Evolutionary conservation across 371 early-diverging fungal species (phyloP), one percentile per base, ranked within the genome.

Genomic region (Mucor piriformis): DNA sequence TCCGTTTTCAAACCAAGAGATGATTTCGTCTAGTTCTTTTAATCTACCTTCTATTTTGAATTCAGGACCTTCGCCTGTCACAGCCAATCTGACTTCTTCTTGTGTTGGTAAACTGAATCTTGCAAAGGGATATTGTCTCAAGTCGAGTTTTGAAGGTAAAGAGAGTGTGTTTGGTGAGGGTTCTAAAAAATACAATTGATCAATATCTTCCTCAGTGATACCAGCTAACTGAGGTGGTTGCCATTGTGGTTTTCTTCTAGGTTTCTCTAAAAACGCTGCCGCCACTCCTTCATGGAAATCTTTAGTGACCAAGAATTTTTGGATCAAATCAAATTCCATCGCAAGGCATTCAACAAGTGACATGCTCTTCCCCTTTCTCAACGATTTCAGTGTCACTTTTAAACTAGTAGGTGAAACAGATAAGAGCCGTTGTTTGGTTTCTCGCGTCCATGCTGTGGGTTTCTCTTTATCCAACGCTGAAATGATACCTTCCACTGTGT

Each of bases 361-460:
- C 74, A 88, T 65, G 20, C 74, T 64, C 40, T 66, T 69, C 1
- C 90, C 97, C 20, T 75, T 72, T 29, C 95, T 83, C 46, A 97
- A 72, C 69, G 90, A 85, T 57, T 80, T 82, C 13, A 95, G 75
- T 0, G 94, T 93, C 25, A 96, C 88, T 72, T 92, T 92, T 59
- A 96, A 76, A 57, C 91, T 91, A 2, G 93, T 91, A 0, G 97
- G 97, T 16, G 96, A 95, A 63, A 87, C 72, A 5, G 65, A 63
- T 38, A 79, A 68, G 34, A 98, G 63, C 32, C 77, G 81, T 16
- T 76, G 79, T 29, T 92, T 72, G 15, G 95, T 94, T 56, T 83
- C 77, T n/a, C 79, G 50, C 1, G 91, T 89, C 89, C 93, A 97
- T 24, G 76, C 72, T 0, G 85, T 76, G 8, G 64, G 50, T 15